phyloP scores from a whole-genome alignment of 345 rosid genomes.

The Rubroshorea leprosula region DNA sequence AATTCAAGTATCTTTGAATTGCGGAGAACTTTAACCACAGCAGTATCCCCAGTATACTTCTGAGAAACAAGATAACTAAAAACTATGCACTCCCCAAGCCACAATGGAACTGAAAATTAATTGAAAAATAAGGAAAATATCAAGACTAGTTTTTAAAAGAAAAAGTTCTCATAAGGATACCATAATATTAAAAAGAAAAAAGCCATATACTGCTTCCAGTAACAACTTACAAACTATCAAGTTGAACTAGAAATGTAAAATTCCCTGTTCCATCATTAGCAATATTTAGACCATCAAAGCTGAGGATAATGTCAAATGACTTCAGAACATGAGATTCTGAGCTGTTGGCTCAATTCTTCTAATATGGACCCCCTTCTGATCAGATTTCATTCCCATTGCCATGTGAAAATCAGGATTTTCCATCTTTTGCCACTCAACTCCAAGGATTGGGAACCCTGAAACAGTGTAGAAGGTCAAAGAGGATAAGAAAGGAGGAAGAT shows the following conservation, averaged over 20 bases:
- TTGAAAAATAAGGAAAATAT: not conserved
- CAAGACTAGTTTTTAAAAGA: not conserved
- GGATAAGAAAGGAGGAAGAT: conserved; percentile 1
- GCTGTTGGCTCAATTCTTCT: conserved; percentile 93
- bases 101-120: conserved; percentile 67
- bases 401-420: conserved; percentile 84
- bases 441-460: conserved; percentile 81
- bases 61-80: conserved; percentile 93
- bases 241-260: too few species aligned
- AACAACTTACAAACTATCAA: not conserved
- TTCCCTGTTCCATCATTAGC: conserved; percentile 97
- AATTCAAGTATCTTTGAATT: conserved; percentile 53
- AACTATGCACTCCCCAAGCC: conserved; percentile 91
- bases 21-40: conserved; percentile 71
- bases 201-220: too few species aligned
- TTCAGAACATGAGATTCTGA: conserved; percentile 71
- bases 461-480: conserved; percentile 11
- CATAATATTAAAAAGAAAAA: too few species aligned
- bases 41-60: conserved; percentile 85
- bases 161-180: too few species aligned
- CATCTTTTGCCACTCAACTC: conserved; percentile 99
- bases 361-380: conserved; percentile 85
- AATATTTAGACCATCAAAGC: conserved; percentile 79
- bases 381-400: conserved; percentile 74
- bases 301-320: conserved; percentile 81